phyloP scores from a whole-genome alignment of 495 filamentous ascomycete species.

The Lasiosphaeris hirsuta region DNA sequence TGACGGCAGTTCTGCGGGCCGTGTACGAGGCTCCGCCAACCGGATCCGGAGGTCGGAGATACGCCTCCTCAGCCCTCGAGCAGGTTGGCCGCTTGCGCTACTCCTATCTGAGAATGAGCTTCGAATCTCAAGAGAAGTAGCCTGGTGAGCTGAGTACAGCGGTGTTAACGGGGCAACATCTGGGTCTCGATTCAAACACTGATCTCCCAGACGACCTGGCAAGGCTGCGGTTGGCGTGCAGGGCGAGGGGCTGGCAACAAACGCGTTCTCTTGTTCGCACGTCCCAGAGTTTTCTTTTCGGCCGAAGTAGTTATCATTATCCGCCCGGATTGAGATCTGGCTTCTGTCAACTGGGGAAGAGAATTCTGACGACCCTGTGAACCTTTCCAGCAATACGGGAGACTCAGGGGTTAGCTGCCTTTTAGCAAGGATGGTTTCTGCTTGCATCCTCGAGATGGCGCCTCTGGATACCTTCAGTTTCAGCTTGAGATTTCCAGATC shows the following conservation, averaged over 20 bases:
- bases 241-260: not conserved
- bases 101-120: constrained; percentile 13
- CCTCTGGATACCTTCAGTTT: constrained; percentile 28
- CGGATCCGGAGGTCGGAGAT: constrained; percentile 23
- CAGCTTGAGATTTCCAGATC: constrained; percentile 9
- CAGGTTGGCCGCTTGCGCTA: constrained; percentile 12
- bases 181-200: not conserved
- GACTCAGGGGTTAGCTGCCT: too few relatives aligned
- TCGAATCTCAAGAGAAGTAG: constrained; percentile 3
- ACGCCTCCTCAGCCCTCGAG: constrained; percentile 20
- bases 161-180: not conserved
- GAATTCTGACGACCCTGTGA: too few relatives aligned
- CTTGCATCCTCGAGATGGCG: constrained; percentile 15
- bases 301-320: too few relatives aligned
- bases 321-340: too few relatives aligned
- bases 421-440: not conserved
- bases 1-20: not conserved
- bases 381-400: too few relatives aligned
- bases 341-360: too few relatives aligned
- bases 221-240: not conserved
- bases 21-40: constrained; percentile 16
- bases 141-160: not conserved
- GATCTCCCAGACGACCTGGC: not conserved
- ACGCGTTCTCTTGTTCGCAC: not conserved
- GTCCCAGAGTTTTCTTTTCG: not conserved